Evolutionary conservation across 495 filamentous ascomycete species (phyloP).

Genomic region (Aspergillus sclerotioniger): DNA sequence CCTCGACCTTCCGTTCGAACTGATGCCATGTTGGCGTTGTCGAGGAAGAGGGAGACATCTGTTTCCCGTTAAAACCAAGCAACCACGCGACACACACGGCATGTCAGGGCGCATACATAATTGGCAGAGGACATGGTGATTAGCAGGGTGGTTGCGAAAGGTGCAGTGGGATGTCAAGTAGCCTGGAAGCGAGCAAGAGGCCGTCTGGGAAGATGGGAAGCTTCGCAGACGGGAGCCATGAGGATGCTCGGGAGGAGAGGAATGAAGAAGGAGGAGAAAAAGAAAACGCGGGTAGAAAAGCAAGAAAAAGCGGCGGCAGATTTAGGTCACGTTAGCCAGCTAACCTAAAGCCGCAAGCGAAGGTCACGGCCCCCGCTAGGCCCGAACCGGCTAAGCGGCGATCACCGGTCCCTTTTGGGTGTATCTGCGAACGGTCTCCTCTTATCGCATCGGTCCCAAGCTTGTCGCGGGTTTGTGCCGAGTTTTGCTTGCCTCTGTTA

Average conservation of each 20-base stretch:
- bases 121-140: slow-evolving; percentile 39
- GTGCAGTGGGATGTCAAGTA: slow-evolving; percentile 10
- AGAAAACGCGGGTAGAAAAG: slow-evolving; percentile 17
- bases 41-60: slow-evolving; percentile 65
- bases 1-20: slow-evolving; percentile 80
- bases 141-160: slow-evolving; percentile 6
- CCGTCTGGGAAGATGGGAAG: slow-evolving; percentile 31
- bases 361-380: slow-evolving; percentile 25
- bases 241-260: slow-evolving; percentile 17
- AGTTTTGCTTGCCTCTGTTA: not conserved
- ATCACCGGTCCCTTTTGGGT: slow-evolving; percentile 7
- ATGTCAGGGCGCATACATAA: slow-evolving; percentile 44
- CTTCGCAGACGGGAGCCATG: slow-evolving; percentile 33
- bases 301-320: slow-evolving; percentile 6
- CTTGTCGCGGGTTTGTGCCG: not conserved
- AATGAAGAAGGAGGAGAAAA: slow-evolving; percentile 21
- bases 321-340: slow-evolving; percentile 17
- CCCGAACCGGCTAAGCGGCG: slow-evolving; percentile 18
- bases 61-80: slow-evolving; percentile 43
- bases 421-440: not conserved
- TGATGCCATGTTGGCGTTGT: slow-evolving; percentile 65
- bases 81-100: slow-evolving; percentile 29
- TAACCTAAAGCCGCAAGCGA: slow-evolving; percentile 24
- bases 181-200: slow-evolving; percentile 14
- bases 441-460: not conserved